Percentiles rank a stretch among this genome's conserved stretches.
Evolutionary conservation across 257 asterid species (phyloP).

Genomic region (Plantago ovata): DNA sequence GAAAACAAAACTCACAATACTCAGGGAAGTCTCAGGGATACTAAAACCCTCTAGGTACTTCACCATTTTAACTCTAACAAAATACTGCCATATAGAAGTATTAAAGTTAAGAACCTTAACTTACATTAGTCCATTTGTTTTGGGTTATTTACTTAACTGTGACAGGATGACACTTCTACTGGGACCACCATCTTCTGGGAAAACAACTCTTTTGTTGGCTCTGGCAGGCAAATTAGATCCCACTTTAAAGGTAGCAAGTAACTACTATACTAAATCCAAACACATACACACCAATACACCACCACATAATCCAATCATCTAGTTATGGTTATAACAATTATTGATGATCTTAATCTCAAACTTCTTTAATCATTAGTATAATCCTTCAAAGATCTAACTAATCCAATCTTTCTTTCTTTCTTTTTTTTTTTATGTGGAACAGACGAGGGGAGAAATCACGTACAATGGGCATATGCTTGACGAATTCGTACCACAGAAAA

Average conservation of each 20-base stretch:
- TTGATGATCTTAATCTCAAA: too few species aligned
- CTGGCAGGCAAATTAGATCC: slow-evolving; percentile 42
- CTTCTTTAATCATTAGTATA: too few species aligned
- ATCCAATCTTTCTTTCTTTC: too few species aligned
- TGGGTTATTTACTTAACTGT: background rate
- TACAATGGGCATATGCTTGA: slow-evolving; percentile 76
- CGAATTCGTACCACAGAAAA: slow-evolving; percentile 12
- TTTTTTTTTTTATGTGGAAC: slow-evolving; percentile 18
- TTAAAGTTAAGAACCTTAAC: background rate
- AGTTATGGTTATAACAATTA: background rate
- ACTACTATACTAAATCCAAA: background rate
- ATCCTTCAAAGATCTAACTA: background rate
- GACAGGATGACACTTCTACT: slow-evolving; percentile 64
- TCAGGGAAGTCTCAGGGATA: slow-evolving; percentile 52
- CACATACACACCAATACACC: background rate
- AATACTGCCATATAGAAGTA: background rate
- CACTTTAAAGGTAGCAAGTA: slow-evolving; percentile 42
- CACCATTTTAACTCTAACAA: too few species aligned
- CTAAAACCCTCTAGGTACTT: slow-evolving; percentile 60
- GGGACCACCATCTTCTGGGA: slow-evolving; percentile 16
- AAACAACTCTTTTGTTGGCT: slow-evolving; percentile 12
- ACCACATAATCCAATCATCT: background rate
- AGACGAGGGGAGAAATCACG: slow-evolving; percentile 67
- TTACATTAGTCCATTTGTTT: background rate
- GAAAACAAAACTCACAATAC: slow-evolving; percentile 50